A percentile compares a stretch with the other conserved stretches of the same genome.
Conservation (phyloP, 768 basidiomycete genomes). For the Collybiopsis luxurians region DNA sequence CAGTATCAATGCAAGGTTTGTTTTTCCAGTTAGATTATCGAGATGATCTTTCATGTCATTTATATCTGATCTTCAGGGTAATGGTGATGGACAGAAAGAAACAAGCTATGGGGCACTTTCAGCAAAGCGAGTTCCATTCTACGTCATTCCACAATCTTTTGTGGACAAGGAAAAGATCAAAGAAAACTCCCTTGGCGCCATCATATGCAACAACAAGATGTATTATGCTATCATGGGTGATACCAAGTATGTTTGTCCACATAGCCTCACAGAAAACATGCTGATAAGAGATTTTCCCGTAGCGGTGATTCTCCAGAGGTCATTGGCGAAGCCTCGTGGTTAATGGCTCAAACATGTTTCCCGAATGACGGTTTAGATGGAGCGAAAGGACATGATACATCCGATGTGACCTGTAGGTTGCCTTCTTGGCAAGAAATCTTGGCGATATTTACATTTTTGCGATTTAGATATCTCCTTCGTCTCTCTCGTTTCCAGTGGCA, state of each 20-base stretch:
- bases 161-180: conserved; percentile 10
- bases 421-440: not conserved
- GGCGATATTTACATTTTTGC: not conserved
- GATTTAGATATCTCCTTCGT: conserved; percentile 21
- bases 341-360: conserved; percentile 23
- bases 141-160: conserved; percentile 20
- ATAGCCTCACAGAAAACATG: not conserved
- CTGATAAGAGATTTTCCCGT: not conserved
- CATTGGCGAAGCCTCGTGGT: conserved; percentile 24
- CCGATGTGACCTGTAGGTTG: conserved; percentile 21
- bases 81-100: conserved; percentile 17
- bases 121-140: conserved; percentile 21
- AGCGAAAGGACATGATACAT: conserved; percentile 16
- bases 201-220: conserved; percentile 23
- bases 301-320: conserved; percentile 21
- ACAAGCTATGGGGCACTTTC: conserved; percentile 22
- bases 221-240: conserved; percentile 26
- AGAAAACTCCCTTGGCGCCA: conserved; percentile 21
- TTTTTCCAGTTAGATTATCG: not conserved
- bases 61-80: conserved; percentile 11
- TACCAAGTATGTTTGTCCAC: conserved; percentile 14
- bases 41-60: not conserved
- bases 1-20: conserved; percentile 6
- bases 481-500: conserved; percentile 13
- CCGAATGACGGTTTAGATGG: conserved; percentile 17